Conservation (phyloP, 1,284 basidiomycete genomes). For the Fomitopsis schrenkii region DNA sequence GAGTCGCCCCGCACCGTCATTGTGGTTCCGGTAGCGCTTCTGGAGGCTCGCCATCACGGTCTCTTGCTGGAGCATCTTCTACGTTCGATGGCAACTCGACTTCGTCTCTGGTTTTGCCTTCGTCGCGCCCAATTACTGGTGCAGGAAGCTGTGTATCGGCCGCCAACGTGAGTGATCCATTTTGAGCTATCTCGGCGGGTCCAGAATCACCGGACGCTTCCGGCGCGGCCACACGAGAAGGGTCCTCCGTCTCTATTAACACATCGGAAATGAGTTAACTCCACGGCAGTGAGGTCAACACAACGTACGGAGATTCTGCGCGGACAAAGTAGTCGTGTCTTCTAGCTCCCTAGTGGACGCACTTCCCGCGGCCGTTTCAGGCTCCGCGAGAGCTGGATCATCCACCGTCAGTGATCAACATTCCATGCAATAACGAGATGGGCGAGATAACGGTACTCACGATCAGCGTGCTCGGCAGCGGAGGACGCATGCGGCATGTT, state of each 20-base stretch:
- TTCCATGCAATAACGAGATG: neutral
- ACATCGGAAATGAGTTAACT: neutral
- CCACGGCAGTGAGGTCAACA: neutral
- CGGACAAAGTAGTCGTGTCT: neutral
- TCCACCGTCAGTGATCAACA: neutral
- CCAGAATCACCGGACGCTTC: neutral
- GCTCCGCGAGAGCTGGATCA: constrained; percentile 1
- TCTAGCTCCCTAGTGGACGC: neutral
- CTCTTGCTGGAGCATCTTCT: neutral
- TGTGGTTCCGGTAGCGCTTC: constrained; percentile 16
- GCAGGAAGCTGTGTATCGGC: neutral
- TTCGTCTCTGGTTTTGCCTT: neutral
- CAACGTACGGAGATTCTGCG: neutral
- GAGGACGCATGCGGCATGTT: neutral
- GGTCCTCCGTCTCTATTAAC: neutral
- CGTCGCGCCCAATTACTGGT: neutral
- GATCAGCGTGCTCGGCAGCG: neutral
- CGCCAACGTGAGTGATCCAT: neutral
- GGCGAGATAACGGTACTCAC: neutral
- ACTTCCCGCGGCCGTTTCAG: neutral
- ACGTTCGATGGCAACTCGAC: neutral
- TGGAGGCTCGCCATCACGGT: constrained; percentile 5
- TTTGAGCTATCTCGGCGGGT: neutral
- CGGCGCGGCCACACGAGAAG: neutral
- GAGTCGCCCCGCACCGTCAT: constrained; percentile 60